Conservation (phyloP, 1,284 basidiomycete species). For the Tilletia walkeri region DNA sequence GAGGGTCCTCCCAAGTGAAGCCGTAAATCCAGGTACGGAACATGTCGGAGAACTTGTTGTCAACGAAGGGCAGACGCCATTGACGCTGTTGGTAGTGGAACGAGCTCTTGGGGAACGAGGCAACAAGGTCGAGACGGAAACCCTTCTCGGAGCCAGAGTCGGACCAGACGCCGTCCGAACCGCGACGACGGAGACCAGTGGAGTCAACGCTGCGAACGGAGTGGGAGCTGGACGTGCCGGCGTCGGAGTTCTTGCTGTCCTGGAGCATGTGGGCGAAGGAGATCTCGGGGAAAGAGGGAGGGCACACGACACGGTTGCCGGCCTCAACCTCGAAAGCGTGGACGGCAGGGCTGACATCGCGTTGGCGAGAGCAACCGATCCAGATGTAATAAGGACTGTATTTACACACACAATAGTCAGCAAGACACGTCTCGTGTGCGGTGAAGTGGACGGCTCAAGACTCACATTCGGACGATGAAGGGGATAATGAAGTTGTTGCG, state of each 20-base stretch:
- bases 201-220: conserved; percentile 50
- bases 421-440: neutral
- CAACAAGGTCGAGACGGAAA: conserved; percentile 46
- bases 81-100: conserved; percentile 72
- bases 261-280: conserved; percentile 27
- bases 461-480: conserved; percentile 67
- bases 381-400: conserved; percentile 71
- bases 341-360: conserved; percentile 65
- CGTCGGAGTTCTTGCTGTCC: conserved; percentile 32
- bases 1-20: conserved; percentile 78
- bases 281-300: conserved; percentile 53
- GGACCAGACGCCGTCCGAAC: conserved; percentile 58
- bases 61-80: conserved; percentile 70
- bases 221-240: conserved; percentile 15
- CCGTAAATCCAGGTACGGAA: conserved; percentile 74
- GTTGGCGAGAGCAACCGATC: conserved; percentile 69
- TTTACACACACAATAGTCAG: neutral
- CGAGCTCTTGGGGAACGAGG: conserved; percentile 63
- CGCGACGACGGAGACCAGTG: conserved; percentile 43
- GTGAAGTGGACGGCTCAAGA: conserved; percentile 47
- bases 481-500: conserved; percentile 72
- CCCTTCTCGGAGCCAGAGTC: conserved; percentile 54
- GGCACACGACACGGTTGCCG: conserved; percentile 61
- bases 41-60: conserved; percentile 70
- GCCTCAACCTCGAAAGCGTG: conserved; percentile 72